phyloP scores from a whole-genome alignment of 192 early-diverging fungal genomes.

The Backusella liffmaniae region DNA sequence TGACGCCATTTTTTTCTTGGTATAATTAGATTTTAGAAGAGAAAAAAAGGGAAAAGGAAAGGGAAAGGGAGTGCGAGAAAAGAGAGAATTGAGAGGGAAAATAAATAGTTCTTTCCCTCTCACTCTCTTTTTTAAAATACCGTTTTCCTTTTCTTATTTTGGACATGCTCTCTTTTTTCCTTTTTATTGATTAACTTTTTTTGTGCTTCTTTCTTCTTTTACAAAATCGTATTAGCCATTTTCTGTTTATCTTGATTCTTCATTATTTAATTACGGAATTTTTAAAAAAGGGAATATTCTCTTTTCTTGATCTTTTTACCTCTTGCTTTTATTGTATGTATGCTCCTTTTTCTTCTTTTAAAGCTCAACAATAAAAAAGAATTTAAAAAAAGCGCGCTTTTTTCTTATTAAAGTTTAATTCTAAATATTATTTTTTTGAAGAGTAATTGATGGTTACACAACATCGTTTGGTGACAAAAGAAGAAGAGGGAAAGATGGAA shows the following conservation, averaged over 20 bases:
- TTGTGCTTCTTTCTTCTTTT: not conserved
- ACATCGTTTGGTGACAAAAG: not conserved
- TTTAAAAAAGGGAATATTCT: not conserved
- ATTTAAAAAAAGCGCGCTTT: not conserved
- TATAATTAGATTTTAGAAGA: conserved; percentile 6
- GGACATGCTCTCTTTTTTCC: not conserved
- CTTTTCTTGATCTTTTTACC: not conserved
- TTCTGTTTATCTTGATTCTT: not conserved
- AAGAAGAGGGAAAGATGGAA: not conserved
- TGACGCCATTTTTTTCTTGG: not conserved
- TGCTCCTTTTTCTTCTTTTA: not conserved
- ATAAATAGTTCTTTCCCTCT: not conserved
- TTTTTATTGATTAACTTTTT: conserved; percentile 4
- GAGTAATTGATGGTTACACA: not conserved
- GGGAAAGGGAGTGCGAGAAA: not conserved
- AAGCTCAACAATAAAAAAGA: not conserved
- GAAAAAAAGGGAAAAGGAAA: not conserved
- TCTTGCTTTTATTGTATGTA: not conserved
- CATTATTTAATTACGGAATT: not conserved
- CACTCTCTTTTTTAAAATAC: not conserved
- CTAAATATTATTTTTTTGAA: not conserved
- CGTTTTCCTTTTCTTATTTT: not conserved
- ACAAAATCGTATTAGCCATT: not conserved
- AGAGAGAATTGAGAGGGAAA: conserved; percentile 1
- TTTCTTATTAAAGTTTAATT: not conserved